A percentile compares a stretch with the other conserved stretches of the same genome.
Evolutionary conservation across 2,329 filamentous ascomycete genomes (phyloP).

Genomic region (Xylaria sp.): DNA sequence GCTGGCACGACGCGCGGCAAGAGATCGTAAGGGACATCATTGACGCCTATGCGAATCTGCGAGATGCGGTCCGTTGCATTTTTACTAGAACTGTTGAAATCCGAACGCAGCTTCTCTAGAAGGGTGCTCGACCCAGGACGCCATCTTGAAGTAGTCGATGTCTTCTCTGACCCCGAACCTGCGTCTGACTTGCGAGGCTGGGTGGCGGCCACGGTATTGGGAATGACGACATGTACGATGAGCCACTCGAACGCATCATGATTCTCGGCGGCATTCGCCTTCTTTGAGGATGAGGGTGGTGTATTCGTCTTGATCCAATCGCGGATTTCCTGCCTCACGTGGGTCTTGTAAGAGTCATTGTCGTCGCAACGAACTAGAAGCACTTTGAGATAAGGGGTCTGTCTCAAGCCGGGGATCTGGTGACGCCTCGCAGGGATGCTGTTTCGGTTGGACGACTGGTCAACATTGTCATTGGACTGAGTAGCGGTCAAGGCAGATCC

Average conservation of each 20-base stretch:
- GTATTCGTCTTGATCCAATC: constrained; percentile 90
- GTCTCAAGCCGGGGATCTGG: constrained; percentile 91
- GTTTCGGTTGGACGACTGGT: constrained; percentile 45
- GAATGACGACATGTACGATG: constrained; percentile 88
- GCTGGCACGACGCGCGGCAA: constrained; percentile 68
- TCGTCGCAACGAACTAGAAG: constrained; percentile 92
- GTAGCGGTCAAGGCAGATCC: constrained; percentile 30
- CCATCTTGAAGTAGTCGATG: constrained; percentile 70
- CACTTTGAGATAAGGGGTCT: constrained; percentile 92
- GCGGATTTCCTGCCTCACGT: constrained; percentile 76
- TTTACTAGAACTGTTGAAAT: constrained; percentile 82
- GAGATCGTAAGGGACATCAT: constrained; percentile 69
- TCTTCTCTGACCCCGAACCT: constrained; percentile 63
- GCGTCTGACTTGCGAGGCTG: constrained; percentile 70
- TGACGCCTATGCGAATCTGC: constrained; percentile 80
- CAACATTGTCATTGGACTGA: constrained; percentile 46
- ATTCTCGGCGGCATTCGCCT: constrained; percentile 76
- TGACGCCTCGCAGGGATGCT: constrained; percentile 69
- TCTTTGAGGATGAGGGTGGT: constrained; percentile 62
- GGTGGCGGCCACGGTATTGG: constrained; percentile 79
- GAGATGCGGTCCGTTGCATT: constrained; percentile 76
- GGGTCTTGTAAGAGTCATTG: constrained; percentile 88
- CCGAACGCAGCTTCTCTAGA: constrained; percentile 84
- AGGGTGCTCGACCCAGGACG: constrained; percentile 80
- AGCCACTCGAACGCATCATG: constrained; percentile 98